Percentiles rank a stretch among this genome's conserved stretches.
Evolutionary conservation across 1,284 basidiomycete genomes (phyloP).

Genomic region (Fistulina hepatica): DNA sequence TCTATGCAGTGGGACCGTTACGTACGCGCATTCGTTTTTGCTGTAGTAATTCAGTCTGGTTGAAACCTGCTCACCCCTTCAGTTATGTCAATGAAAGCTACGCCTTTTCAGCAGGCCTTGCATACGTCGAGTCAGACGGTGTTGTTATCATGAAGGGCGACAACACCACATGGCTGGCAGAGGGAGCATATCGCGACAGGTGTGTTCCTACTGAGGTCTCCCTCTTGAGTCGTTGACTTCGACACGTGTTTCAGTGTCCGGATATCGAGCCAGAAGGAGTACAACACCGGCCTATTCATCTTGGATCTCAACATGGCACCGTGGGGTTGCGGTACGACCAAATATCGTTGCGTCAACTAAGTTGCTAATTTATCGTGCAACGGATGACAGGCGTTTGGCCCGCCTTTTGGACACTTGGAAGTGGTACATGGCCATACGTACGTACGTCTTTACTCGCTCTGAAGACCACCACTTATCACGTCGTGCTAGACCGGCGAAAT

Average conservation of each 20-base stretch:
- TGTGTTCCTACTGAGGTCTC: slow-evolving; percentile 15
- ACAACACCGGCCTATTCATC: slow-evolving; percentile 60
- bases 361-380: too few relatives aligned
- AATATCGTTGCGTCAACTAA: background rate
- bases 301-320: slow-evolving; percentile 57
- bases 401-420: slow-evolving; percentile 50
- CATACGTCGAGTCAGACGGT: slow-evolving; percentile 31
- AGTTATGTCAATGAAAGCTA: slow-evolving; percentile 41
- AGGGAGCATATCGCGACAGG: slow-evolving; percentile 39
- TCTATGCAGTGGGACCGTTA: slow-evolving; percentile 43
- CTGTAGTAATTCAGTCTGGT: too few relatives aligned
- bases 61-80: too few relatives aligned
- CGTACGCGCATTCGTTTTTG: too few relatives aligned
- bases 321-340: slow-evolving; percentile 52
- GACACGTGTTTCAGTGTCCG: slow-evolving; percentile 39
- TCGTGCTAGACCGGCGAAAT: slow-evolving; percentile 55
- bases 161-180: slow-evolving; percentile 35
- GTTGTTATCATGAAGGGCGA: slow-evolving; percentile 52
- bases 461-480: slow-evolving; percentile 3
- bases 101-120: slow-evolving; percentile 35
- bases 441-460: slow-evolving; percentile 9
- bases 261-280: slow-evolving; percentile 42
- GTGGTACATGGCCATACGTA: slow-evolving; percentile 46
- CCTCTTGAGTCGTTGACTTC: background rate
- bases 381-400: slow-evolving; percentile 46